Conservation (phyloP, 2,329 filamentous ascomycete species). For the Trichoderma sp. region DNA sequence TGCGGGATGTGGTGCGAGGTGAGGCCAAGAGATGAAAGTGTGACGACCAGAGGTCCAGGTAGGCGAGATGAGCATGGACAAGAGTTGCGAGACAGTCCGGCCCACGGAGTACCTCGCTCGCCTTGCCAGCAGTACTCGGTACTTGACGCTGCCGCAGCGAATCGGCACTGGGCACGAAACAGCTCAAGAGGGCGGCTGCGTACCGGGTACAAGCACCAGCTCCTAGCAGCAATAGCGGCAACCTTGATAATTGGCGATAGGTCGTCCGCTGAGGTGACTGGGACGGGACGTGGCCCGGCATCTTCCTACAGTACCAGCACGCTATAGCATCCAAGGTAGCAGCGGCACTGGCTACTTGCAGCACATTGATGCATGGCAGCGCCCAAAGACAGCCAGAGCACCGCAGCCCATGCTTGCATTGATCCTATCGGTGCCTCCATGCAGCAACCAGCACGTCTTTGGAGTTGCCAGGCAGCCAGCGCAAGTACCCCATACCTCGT, state of each 20-base stretch:
- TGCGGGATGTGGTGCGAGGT: slow-evolving; percentile 13
- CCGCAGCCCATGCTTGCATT: background rate
- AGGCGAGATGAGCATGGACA: slow-evolving; percentile 19
- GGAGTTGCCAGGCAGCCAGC: background rate
- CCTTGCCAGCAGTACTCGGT: background rate
- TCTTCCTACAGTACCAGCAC: background rate
- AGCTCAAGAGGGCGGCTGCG: background rate
- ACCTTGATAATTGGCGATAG: slow-evolving; percentile 10
- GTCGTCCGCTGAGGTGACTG: background rate
- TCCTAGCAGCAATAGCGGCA: background rate
- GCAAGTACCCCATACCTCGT: background rate
- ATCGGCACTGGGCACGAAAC: background rate
- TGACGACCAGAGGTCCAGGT: slow-evolving; percentile 17
- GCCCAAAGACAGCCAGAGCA: background rate
- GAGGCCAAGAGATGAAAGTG: slow-evolving; percentile 24
- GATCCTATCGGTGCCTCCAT: background rate
- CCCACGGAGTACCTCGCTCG: background rate
- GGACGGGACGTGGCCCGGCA: background rate
- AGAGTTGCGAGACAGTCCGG: background rate
- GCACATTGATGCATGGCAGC: background rate
- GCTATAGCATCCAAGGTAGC: too few relatives aligned
- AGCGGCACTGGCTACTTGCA: background rate
- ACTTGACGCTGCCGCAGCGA: background rate
- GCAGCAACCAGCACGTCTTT: too few relatives aligned
- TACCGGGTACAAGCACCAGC: background rate